Percentiles rank a stretch among this genome's conserved stretches.
These are phyloP conservation scores for Berkeleyomyces basicola DNA, from an alignment of 2,329 filamentous ascomycete genomes.

Conservation along the genomic window DNA sequence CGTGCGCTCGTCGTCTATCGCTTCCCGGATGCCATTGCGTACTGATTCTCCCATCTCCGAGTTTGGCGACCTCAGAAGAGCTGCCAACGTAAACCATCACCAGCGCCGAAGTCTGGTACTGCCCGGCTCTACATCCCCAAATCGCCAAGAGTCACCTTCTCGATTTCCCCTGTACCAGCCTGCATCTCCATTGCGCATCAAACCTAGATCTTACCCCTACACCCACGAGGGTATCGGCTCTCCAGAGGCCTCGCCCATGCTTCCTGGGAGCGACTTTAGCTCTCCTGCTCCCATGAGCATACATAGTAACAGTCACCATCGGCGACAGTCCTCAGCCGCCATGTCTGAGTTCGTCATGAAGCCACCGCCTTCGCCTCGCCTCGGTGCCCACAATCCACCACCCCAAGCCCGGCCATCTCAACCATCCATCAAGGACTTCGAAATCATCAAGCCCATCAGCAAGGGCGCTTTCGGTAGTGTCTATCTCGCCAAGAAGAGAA, in stretches of 20 bases:
- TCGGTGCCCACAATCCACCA: conserved; percentile 59
- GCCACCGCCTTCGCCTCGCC: conserved; percentile 65
- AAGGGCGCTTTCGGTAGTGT: conserved; percentile 97
- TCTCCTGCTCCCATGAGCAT: conserved; percentile 48
- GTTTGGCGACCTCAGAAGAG: conserved; percentile 55
- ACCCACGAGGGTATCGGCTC: conserved; percentile 55
- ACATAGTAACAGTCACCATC: conserved; percentile 41
- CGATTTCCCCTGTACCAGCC: conserved; percentile 42
- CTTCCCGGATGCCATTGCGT: conserved; percentile 49
- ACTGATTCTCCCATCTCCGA: conserved; percentile 88
- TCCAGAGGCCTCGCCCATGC: conserved; percentile 76
- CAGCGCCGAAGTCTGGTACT: conserved; percentile 79
- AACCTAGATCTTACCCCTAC: conserved; percentile 49
- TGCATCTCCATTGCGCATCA: conserved; percentile 77
- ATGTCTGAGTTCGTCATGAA: conserved; percentile 52
- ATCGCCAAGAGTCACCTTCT: conserved; percentile 77
- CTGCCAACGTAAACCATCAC: conserved; percentile 63
- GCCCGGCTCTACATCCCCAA: conserved; percentile 60
- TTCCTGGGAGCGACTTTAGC: conserved; percentile 65
- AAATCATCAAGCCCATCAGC: conserved; percentile 98
- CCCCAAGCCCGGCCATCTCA: conserved; percentile 77
- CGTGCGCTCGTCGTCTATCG: conserved; percentile 59
- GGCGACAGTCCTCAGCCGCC: conserved; percentile 79
- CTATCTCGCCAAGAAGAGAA: conserved; percentile 96
- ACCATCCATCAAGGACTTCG: conserved; percentile 96